Percentiles rank a stretch among this genome's conserved stretches.
Conservation (phyloP, 176 grass and related monocot genomes). For the Guadua angustifolia region DNA sequence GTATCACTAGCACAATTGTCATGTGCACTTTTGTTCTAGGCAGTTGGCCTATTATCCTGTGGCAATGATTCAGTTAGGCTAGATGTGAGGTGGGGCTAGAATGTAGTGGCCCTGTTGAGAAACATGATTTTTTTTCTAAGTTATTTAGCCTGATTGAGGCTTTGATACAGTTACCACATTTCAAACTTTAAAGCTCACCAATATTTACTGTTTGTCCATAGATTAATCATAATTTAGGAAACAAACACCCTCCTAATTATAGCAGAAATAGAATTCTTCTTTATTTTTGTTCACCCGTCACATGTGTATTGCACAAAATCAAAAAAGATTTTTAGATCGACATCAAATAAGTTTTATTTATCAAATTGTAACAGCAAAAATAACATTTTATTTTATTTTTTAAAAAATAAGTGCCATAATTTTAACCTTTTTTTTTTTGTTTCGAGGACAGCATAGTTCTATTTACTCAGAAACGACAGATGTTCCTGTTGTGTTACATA, state of each 20-base stretch:
- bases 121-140: neutral
- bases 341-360: neutral
- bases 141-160: neutral
- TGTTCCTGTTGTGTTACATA: neutral
- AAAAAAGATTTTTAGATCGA: neutral
- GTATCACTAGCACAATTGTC: neutral
- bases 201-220: neutral
- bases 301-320: neutral
- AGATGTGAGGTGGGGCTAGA: neutral
- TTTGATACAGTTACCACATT: neutral
- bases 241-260: neutral
- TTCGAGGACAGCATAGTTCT: neutral
- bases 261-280: neutral
- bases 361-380: neutral
- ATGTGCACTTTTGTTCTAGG: neutral
- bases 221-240: neutral
- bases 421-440: neutral
- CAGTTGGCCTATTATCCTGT: neutral
- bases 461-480: neutral
- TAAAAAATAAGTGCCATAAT: neutral
- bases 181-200: neutral
- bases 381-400: neutral
- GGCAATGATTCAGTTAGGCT: neutral
- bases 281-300: neutral
- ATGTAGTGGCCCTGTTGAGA: slow-evolving; percentile 4